Percentiles rank a stretch among this genome's conserved stretches.
Evolutionary conservation across 805 yeast genomes (phyloP).

Genomic region (Starmera pachycereana): DNA sequence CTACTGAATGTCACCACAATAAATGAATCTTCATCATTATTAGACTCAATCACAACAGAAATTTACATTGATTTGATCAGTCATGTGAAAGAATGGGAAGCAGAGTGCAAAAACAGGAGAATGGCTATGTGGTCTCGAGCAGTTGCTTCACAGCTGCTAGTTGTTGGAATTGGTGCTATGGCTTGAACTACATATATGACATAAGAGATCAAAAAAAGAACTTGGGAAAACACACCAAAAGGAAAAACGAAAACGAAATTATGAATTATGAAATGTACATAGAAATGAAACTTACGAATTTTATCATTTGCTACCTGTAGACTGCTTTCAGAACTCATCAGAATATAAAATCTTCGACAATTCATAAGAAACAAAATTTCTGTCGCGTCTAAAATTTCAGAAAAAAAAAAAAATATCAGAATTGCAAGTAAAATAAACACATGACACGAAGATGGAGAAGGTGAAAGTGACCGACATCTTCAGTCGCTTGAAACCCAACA

Average conservation of each 20-base stretch:
- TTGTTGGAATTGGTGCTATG: slow-evolving; percentile 51
- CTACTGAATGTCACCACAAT: slow-evolving; percentile 29
- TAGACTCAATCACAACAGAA: slow-evolving; percentile 44
- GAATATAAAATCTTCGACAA: no score
- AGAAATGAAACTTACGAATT: no score
- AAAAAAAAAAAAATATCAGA: no score
- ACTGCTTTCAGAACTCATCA: no score
- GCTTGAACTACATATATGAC: slow-evolving; percentile 21
- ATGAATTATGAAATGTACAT: neutral
- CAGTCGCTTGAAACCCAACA: neutral
- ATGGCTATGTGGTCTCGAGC: slow-evolving; percentile 48
- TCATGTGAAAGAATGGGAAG: slow-evolving; percentile 44
- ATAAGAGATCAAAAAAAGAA: neutral
- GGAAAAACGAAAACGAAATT: neutral
- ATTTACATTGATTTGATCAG: slow-evolving; percentile 46
- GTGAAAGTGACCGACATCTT: neutral
- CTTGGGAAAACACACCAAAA: neutral
- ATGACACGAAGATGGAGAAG: no score
- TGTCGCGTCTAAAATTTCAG: no score
- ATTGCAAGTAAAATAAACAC: no score
- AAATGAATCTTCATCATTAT: slow-evolving; percentile 30
- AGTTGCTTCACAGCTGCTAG: slow-evolving; percentile 44
- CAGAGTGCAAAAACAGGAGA: slow-evolving; percentile 31
- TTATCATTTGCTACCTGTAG: no score
- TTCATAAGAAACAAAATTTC: no score